Percentiles rank a stretch among this genome's conserved stretches.
Evolutionary conservation across 2,329 filamentous ascomycete genomes (phyloP).

Genomic region (Talaromyces sp.): DNA sequence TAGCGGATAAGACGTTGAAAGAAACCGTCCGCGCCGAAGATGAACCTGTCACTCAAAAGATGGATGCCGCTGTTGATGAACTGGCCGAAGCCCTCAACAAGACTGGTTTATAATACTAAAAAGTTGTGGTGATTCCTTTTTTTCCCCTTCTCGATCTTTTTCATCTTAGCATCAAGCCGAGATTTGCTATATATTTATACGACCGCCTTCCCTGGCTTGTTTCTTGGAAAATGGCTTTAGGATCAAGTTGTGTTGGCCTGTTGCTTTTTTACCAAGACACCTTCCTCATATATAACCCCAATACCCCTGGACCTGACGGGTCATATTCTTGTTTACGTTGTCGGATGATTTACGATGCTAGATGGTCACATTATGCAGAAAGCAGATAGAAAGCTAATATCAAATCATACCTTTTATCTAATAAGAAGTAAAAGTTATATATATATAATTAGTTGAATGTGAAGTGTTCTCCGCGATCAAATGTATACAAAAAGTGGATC

Average conservation of each 20-base stretch:
- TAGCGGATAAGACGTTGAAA: conserved; percentile 65
- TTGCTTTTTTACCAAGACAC: background rate
- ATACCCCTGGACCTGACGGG: background rate
- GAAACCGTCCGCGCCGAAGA: conserved; percentile 49
- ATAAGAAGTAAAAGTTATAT: background rate
- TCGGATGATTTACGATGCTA: background rate
- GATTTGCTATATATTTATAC: background rate
- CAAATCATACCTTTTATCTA: background rate
- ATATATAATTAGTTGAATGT: background rate
- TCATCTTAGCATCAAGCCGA: background rate
- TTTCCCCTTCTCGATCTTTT: background rate
- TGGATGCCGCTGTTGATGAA: conserved; percentile 74
- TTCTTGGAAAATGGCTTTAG: background rate
- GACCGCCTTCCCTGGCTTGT: background rate
- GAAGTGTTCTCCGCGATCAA: background rate
- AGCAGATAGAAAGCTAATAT: background rate
- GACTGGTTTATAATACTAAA: conserved; percentile 42
- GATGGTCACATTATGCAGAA: background rate
- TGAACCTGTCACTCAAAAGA: conserved; percentile 64
- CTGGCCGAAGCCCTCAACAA: conserved; percentile 71
- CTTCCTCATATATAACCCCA: background rate
- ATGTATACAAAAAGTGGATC: background rate
- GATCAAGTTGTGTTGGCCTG: background rate
- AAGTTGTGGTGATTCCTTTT: background rate
- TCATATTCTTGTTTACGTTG: background rate